phyloP scores from a whole-genome alignment of 2,329 filamentous ascomycete species.

The Fusarium mangiferae region DNA sequence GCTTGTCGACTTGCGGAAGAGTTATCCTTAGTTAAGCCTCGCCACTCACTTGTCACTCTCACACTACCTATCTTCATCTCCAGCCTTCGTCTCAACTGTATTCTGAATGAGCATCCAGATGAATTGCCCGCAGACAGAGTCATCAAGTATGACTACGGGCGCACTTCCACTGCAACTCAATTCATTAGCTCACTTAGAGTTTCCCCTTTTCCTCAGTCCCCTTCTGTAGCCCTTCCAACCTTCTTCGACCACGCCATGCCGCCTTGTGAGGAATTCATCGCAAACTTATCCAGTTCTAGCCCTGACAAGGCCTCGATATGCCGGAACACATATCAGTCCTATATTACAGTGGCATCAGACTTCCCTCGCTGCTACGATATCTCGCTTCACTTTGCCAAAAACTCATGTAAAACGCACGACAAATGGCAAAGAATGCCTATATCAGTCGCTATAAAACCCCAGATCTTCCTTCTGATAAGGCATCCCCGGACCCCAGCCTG shows the following conservation, averaged over 20 bases:
- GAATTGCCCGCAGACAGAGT: not conserved
- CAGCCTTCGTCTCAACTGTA: not conserved
- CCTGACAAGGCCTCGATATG: not conserved
- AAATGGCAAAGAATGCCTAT: slow-evolving; percentile 19
- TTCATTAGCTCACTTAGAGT: not conserved
- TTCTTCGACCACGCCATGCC: not conserved
- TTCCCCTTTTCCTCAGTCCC: not conserved
- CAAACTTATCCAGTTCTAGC: slow-evolving; percentile 1
- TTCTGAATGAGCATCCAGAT: not conserved
- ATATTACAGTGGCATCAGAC: not conserved
- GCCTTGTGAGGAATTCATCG: not conserved
- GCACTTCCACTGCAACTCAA: not conserved
- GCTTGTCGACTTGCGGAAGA: slow-evolving; percentile 35
- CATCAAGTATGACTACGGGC: slow-evolving; percentile 1
- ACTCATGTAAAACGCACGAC: slow-evolving; percentile 36
- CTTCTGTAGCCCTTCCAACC: not conserved
- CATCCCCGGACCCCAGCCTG: slow-evolving; percentile 20
- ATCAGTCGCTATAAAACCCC: slow-evolving; percentile 2
- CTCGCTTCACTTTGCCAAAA: slow-evolving; percentile 1
- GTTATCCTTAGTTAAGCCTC: not conserved
- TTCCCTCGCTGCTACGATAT: not conserved
- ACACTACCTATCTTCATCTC: not conserved
- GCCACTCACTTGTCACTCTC: slow-evolving; percentile 5
- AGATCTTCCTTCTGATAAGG: slow-evolving; percentile 37
- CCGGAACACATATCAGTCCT: slow-evolving; percentile 8